These are phyloP conservation scores for Amanita pseudoporphyria DNA, from an alignment of 768 basidiomycete genomes.

Conservation along the genomic window DNA sequence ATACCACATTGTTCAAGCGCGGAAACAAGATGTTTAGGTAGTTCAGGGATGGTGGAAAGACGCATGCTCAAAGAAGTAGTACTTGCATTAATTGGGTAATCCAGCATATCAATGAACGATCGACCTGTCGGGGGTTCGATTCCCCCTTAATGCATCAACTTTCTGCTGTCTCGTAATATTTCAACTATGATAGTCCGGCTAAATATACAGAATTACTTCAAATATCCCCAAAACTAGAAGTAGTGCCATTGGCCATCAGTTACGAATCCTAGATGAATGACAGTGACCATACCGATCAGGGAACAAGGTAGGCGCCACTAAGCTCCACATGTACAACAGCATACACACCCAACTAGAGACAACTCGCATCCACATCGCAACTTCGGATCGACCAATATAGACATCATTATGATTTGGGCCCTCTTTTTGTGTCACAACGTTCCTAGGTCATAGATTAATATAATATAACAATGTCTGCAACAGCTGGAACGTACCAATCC, in stretches of 20 bases:
- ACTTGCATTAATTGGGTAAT: slow-evolving; percentile 48
- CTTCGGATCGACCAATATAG: slow-evolving; percentile 90
- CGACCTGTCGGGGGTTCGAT: slow-evolving; percentile 87
- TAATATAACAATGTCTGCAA: neutral
- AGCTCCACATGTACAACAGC: slow-evolving; percentile 75
- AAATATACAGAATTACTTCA: neutral
- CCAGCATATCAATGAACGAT: slow-evolving; percentile 23
- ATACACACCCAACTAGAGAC: slow-evolving; percentile 95
- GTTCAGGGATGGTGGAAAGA: slow-evolving; percentile 24
- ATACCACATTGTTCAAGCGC: slow-evolving; percentile 40
- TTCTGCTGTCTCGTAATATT: neutral
- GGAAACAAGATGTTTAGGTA: slow-evolving; percentile 35
- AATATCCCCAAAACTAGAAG: slow-evolving; percentile 14
- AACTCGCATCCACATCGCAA: slow-evolving; percentile 99
- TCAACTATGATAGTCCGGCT: neutral
- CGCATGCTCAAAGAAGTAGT: slow-evolving; percentile 23
- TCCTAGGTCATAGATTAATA: slow-evolving; percentile 34
- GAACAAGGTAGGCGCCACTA: slow-evolving; percentile 82
- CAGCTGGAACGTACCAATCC: slow-evolving; percentile 67
- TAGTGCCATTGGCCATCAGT: neutral
- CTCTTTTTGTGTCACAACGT: slow-evolving; percentile 55
- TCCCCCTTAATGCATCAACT: slow-evolving; percentile 43
- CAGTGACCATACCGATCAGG: slow-evolving; percentile 64
- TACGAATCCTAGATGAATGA: neutral
- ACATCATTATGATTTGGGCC: slow-evolving; percentile 53